Base-by-base conservation (phyloP, 257 asterid genomes). In the Fraxinus anomala region DNA sequence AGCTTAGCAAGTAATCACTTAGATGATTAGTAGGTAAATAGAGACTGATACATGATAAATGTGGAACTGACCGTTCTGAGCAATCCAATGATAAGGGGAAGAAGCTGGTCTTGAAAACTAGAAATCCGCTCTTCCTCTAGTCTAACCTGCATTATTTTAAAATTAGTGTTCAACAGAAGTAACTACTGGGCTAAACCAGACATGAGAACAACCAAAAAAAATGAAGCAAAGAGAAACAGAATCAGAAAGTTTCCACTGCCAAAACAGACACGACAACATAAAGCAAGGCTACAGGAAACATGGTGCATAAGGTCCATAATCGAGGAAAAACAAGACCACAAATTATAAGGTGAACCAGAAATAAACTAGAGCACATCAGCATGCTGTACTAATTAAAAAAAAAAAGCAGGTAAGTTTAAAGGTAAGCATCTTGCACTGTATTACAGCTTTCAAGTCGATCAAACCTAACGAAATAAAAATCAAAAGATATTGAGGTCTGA, bases 51-150 rank as follows among this genome's bases (percentile, higher is more conserved):
- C 59, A 82, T 61, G 42, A 70, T 76, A 68, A 74, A 56, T 71
- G 68, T 40, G 67, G 61, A 74, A 85, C 98, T 89, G 88, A 94
- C 98, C 42, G 99, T 95, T 90, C 98, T 89, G 77, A 95, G 97
- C 87, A 95, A 89, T 81, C 99, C 99, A 86, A 95, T 92, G 78
- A 92, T 85, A 82, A 93, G 87, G 76, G 99, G 98, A 79, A 95
- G 98, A 81, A 95, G 93, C 84, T 88, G 96, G 77, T 93, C 99
- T 73, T 86, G 91, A 74, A 93, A 89, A 85, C 89, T 86, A 40
- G 92, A 88, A 54, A 86, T 75, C 72, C 89, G 89, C 77, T 95
- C 99, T 86, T 95, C 98, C 82, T 91, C 93, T 87, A 88, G 76
- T 78, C 80, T 82, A 85, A 84, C 94, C 99, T 95, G 94, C 74